These are phyloP conservation scores for Magnaporthiopsis incrustans DNA, from an alignment of 2,329 filamentous ascomycete genomes.

Conservation along the genomic window DNA sequence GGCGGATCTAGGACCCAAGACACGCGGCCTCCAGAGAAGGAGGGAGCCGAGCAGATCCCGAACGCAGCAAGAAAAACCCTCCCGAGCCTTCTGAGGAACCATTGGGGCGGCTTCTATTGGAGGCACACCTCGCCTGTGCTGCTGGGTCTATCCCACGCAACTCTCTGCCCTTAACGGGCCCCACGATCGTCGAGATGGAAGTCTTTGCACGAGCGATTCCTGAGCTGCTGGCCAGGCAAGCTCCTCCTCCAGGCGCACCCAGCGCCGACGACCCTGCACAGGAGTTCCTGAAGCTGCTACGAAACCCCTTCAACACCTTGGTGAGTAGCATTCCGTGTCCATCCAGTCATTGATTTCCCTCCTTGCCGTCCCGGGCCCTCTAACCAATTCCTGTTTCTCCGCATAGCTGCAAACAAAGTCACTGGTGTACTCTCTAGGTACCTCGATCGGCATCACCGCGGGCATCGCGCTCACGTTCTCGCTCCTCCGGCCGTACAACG, in stretches of 20 bases:
- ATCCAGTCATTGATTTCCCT: background rate
- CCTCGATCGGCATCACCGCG: conserved; percentile 67
- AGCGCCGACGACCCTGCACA: conserved; percentile 24
- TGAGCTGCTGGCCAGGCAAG: conserved; percentile 10
- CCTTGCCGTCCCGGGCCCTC: background rate
- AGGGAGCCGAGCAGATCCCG: background rate
- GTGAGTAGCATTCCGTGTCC: conserved; percentile 21
- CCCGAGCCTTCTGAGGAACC: background rate
- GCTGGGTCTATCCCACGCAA: background rate
- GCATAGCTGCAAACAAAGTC: conserved; percentile 44
- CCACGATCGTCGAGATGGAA: conserved; percentile 12
- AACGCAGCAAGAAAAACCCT: background rate
- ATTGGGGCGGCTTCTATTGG: background rate
- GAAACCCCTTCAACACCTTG: conserved; percentile 38
- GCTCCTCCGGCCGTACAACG: conserved; percentile 82
- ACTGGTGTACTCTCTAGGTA: conserved; percentile 70
- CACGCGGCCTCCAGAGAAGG: background rate
- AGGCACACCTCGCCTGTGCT: background rate
- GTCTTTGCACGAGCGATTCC: conserved; percentile 9
- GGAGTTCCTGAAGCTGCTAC: conserved; percentile 38
- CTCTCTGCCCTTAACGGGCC: conserved; percentile 3
- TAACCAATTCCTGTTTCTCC: conserved; percentile 1
- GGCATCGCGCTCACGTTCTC: conserved; percentile 77
- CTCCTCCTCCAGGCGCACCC: background rate
- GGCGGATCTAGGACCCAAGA: background rate